Base-by-base conservation (phyloP, 768 basidiomycete species). In the Suillus occidentalis region DNA sequence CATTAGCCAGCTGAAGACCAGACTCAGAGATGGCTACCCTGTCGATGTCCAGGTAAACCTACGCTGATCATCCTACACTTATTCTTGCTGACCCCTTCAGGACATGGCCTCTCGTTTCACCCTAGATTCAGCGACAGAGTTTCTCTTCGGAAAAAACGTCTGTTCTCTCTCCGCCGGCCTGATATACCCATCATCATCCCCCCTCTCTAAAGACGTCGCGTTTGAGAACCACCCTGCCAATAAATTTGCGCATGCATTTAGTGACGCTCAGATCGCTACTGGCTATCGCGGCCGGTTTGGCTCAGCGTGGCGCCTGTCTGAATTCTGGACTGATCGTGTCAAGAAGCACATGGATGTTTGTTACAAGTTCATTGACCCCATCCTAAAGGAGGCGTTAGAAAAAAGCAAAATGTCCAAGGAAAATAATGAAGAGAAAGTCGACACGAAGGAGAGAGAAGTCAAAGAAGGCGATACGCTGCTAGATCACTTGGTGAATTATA, bases 61-160 rank as follows among this genome's bases (percentile, higher is more conserved):
- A 31, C 31, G 8, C 20, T 45, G 66, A 16, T 43, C 7, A 56
- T n/a, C 12, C 1, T 63, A 60, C 68, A 58, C 47, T 25, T 60
- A 7, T 5, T 69, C 61, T 34, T 60, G 3, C 61, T 69, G 6
- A 40, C 42, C 25, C 34, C 47, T 43, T 25, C 58, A 77, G 72
- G 83, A 82, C 56, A 67, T 82, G 61, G 73, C 73, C 2, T 75
- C 75, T 1, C 77, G 82, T 3, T 86, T 85, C 71, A 85, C 86
- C 1, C 72, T 88, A 40, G 87, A 89, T 69, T 85, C 84, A 0
- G 84, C 85, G 0, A 83, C 85, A 0, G 83, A 84, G 31, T 87
- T 88, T 69, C 77, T 87, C 12, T 85, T 86, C 64, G 84, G 85
- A 37, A 71, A 71, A 18, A 70, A 77, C 22, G 81, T 80, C 12